phyloP scores from a whole-genome alignment of 2,329 filamentous ascomycete genomes.

The Eutypella sp. region DNA sequence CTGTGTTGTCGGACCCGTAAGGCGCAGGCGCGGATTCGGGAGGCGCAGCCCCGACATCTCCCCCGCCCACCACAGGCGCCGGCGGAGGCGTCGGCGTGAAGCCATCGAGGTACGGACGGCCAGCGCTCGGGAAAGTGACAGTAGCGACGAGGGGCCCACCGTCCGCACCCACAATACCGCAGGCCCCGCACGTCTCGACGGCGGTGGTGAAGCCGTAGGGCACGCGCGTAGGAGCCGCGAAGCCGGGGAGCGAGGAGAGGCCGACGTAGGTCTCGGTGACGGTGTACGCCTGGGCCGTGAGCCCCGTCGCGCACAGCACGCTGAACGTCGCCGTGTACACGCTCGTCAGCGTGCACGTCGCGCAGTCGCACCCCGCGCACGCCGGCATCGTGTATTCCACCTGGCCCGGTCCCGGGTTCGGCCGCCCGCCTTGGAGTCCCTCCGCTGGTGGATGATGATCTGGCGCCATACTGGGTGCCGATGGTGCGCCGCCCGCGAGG shows the following conservation, averaged over 20 bases:
- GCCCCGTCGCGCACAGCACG: slow-evolving; percentile 7
- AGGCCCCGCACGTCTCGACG: slow-evolving; percentile 13
- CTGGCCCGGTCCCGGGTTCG: neutral
- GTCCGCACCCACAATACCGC: slow-evolving; percentile 1
- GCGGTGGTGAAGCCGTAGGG: slow-evolving; percentile 16
- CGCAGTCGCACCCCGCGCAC: slow-evolving; percentile 12
- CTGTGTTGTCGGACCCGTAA: too few species aligned
- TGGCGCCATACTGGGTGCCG: neutral
- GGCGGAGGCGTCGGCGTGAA: neutral
- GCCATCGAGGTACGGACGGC: slow-evolving; percentile 1
- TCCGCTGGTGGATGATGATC: neutral
- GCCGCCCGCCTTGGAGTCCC: too few species aligned
- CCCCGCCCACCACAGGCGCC: neutral
- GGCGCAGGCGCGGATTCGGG: neutral
- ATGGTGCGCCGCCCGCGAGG: neutral
- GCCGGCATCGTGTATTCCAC: slow-evolving; percentile 11
- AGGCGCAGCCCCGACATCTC: neutral
- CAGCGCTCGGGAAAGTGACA: slow-evolving; percentile 10
- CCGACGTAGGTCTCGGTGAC: slow-evolving; percentile 19
- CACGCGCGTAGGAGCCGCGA: slow-evolving; percentile 9
- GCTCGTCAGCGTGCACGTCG: slow-evolving; percentile 15
- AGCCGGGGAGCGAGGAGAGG: slow-evolving; percentile 13
- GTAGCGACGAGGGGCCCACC: slow-evolving; percentile 6
- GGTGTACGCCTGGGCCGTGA: slow-evolving; percentile 11
- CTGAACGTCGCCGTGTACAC: slow-evolving; percentile 11